Evolutionary conservation across 352 stramenopile genomes (phyloP).

Genomic region (Hyphochytrium catenoides): DNA sequence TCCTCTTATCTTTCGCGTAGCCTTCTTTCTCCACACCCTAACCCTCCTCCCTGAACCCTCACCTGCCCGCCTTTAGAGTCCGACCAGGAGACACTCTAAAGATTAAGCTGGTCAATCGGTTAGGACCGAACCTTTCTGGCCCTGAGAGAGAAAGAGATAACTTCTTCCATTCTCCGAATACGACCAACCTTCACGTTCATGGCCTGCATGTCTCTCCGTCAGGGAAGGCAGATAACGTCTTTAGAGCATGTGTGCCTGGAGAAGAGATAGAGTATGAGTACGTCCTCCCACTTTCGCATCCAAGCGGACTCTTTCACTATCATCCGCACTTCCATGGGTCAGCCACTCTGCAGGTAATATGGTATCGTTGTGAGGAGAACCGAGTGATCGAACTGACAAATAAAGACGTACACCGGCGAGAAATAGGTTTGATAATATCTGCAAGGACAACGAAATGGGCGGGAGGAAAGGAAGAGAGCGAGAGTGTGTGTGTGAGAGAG

Average conservation of each 20-base stretch:
- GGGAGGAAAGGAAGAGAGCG: too few species aligned
- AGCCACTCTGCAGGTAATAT: too few species aligned
- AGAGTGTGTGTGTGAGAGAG: too few species aligned
- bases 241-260: slow-evolving; percentile 23
- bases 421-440: too few species aligned
- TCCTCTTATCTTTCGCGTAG: too few species aligned
- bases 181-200: slow-evolving; percentile 50
- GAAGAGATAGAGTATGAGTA: slow-evolving; percentile 21
- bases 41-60: too few species aligned
- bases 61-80: too few species aligned
- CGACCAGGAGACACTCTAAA: slow-evolving; percentile 28
- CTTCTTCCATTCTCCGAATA: slow-evolving; percentile 37
- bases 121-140: slow-evolving; percentile 17
- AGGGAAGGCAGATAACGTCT: slow-evolving; percentile 42
- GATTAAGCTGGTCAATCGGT: slow-evolving; percentile 25
- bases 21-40: too few species aligned
- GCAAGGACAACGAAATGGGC: too few species aligned
- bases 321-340: slow-evolving; percentile 50
- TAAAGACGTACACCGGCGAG: too few species aligned
- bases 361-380: too few species aligned
- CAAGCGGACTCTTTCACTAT: slow-evolving; percentile 47
- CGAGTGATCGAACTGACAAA: too few species aligned
- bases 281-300: slow-evolving; percentile 28
- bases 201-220: slow-evolving; percentile 53
- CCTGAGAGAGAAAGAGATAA: slow-evolving; percentile 22